Base-by-base conservation (phyloP, 768 basidiomycete species). In the Boletus eberwhitei region DNA sequence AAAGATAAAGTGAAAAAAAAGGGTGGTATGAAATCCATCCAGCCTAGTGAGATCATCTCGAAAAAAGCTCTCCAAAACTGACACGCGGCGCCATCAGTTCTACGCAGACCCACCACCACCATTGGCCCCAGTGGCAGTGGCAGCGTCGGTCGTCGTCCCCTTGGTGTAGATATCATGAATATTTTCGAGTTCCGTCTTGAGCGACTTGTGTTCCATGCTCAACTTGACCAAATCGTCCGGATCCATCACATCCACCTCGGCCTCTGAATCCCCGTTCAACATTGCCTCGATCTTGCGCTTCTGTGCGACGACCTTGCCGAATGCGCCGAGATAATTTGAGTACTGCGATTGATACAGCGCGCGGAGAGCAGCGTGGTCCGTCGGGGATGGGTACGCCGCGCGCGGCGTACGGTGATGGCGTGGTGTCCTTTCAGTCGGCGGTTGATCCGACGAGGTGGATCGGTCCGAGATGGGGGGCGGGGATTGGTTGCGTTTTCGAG, bases 191-290 rank as follows among this genome's bases (percentile, higher is more conserved):
- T 87, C 85, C n/a, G 74, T 75, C 60, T 76, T 73, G 57, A 79
- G 73, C 40, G 72, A 72, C 54, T 74, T 72, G 61, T 84, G 76
- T 9, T 79, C 76, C 9, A 62, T 60, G 48, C 69, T 74, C 24
- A 86, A 61, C 50, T 72, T 74, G 49, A 68, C 60, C 53, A 86
- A 57, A 16, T 83, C 84, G 34, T 85, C 81, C 4, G 73, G 64
- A 55, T 78, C 78, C 75, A 85, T 65, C 37, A 85, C 53, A 44
- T 83, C 82, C 19, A 74, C 64, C 57, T 84, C 84, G 8, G 73
- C 79, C 50, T 81, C 82, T 12, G 80, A 83, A 58, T 82, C 84
- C 37, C 70, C 75, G 21, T 73, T 75, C 38, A 88, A 64, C 46
- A 85, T 64, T n/a, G 72, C 74, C 66, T 83, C 77, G 31, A 84